Conservation (phyloP, 805 yeast genomes). For the Candida xyloterini region DNA sequence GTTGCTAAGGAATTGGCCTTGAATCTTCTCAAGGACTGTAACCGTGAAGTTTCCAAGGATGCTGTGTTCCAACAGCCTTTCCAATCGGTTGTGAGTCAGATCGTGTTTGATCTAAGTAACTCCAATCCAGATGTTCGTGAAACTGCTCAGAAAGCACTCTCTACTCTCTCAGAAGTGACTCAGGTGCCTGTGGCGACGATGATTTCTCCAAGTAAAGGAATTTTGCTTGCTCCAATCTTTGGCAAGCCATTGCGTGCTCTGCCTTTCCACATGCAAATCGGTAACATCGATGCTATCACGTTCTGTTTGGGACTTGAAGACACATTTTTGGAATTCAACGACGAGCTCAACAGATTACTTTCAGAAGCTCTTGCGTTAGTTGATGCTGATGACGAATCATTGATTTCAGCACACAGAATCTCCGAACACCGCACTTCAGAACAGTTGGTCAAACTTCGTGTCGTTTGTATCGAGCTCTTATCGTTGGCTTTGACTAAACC, state of each 20-base stretch:
- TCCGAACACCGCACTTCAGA: slow-evolving; percentile 86
- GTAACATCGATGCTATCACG: slow-evolving; percentile 95
- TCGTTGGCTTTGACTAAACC: slow-evolving; percentile 83
- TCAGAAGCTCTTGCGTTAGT: slow-evolving; percentile 91
- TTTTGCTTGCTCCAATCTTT: slow-evolving; percentile 87
- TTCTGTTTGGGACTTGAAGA: slow-evolving; percentile 80
- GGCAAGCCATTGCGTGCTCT: slow-evolving; percentile 95
- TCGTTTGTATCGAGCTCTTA: slow-evolving; percentile 81
- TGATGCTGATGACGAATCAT: slow-evolving; percentile 95
- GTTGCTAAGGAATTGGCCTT: slow-evolving; percentile 68
- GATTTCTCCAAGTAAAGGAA: slow-evolving; percentile 77
- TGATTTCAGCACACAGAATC: slow-evolving; percentile 82
- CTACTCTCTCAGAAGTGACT: slow-evolving; percentile 66
- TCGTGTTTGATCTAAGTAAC: slow-evolving; percentile 90
- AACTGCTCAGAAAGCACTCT: slow-evolving; percentile 71
- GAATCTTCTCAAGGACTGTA: slow-evolving; percentile 63
- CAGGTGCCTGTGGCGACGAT: slow-evolving; percentile 67
- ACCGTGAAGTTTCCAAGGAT: slow-evolving; percentile 55
- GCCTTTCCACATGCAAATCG: slow-evolving; percentile 98
- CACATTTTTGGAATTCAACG: slow-evolving; percentile 81
- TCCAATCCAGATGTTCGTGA: slow-evolving; percentile 80
- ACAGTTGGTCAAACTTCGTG: slow-evolving; percentile 81
- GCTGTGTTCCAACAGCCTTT: slow-evolving; percentile 69
- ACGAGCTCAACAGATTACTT: slow-evolving; percentile 79
- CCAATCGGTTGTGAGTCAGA: slow-evolving; percentile 78